These are phyloP conservation scores for Haplosporangium sp. DNA, from an alignment of 371 early-diverging fungal species.

Conservation along the genomic window DNA sequence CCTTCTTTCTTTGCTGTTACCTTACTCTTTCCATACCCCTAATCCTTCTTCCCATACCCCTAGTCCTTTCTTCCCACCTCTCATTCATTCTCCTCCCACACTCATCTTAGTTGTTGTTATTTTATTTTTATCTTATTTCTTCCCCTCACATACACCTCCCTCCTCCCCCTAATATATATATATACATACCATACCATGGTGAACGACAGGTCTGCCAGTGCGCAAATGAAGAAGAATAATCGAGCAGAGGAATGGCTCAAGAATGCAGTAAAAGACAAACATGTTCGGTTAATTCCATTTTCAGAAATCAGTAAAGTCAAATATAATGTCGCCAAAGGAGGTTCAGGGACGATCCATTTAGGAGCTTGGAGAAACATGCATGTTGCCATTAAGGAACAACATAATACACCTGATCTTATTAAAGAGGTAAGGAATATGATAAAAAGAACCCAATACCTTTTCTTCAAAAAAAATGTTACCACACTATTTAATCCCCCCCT, in stretches of 20 bases:
- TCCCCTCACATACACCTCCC: background rate
- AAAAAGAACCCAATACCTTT: too few species aligned
- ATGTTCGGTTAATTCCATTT: conserved; percentile 51
- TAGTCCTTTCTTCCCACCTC: too few species aligned
- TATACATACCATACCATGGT: conserved; percentile 25
- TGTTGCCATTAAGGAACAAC: conserved; percentile 55
- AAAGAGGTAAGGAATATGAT: conserved; percentile 37
- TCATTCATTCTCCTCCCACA: background rate
- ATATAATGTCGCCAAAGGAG: conserved; percentile 54
- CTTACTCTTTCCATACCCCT: too few species aligned
- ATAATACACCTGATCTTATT: conserved; percentile 55
- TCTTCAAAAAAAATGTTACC: background rate
- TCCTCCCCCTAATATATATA: background rate
- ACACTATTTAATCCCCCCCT: background rate
- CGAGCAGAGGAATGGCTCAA: conserved; percentile 56
- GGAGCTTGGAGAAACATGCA: conserved; percentile 57
- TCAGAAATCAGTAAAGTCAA: conserved; percentile 57
- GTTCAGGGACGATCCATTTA: conserved; percentile 55
- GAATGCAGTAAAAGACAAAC: conserved; percentile 55
- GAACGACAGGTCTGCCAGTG: conserved; percentile 47
- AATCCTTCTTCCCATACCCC: too few species aligned
- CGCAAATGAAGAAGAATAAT: conserved; percentile 52
- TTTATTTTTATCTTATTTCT: background rate
- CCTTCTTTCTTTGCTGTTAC: too few species aligned
- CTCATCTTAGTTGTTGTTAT: background rate